Evolutionary conservation across 2,329 filamentous ascomycete species (phyloP).

Genomic region (Furcasterigmium furcatum): DNA sequence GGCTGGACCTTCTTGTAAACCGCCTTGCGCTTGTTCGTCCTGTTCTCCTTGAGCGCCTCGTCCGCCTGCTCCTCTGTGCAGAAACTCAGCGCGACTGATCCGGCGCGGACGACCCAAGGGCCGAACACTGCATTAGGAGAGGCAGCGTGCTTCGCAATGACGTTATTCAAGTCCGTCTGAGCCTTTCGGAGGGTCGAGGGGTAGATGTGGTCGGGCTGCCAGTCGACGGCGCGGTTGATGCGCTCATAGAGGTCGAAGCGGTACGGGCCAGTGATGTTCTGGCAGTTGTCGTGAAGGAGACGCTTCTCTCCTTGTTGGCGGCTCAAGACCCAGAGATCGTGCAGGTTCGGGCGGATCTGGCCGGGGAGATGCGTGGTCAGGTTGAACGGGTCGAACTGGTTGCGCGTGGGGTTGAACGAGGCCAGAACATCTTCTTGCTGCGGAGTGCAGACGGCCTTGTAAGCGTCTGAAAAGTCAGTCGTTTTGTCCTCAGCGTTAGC

Average conservation of each 20-base stretch:
- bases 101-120: neutral
- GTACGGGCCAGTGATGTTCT: neutral
- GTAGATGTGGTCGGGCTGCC: neutral
- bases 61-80: neutral
- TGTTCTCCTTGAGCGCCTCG: neutral
- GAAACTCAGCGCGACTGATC: neutral
- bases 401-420: neutral
- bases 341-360: neutral
- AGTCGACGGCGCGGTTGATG: neutral
- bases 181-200: neutral
- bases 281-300: neutral
- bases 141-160: neutral
- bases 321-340: neutral
- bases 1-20: neutral
- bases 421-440: neutral
- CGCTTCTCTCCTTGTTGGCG: neutral
- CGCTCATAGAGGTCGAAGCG: neutral
- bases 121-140: neutral
- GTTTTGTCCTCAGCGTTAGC: neutral
- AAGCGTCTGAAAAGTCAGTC: neutral
- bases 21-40: neutral
- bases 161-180: neutral
- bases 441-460: neutral
- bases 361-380: neutral
- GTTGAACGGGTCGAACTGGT: neutral